Evolutionary conservation across 2,329 filamentous ascomycete species (phyloP), one percentile per base, ranked within the genome.

Genomic region (Hyphodiscus sp.): DNA sequence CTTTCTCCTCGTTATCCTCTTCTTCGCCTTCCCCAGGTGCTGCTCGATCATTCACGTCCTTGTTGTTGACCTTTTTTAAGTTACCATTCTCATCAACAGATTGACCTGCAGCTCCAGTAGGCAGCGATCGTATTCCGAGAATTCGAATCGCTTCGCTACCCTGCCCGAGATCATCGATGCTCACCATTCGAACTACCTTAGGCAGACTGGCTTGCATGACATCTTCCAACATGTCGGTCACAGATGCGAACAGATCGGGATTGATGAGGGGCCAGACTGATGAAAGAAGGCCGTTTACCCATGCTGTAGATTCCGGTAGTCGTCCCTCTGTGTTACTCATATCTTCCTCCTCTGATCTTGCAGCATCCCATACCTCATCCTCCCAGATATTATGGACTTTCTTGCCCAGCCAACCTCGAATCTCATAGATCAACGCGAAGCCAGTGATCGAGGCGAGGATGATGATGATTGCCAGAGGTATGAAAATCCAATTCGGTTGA

Each of bases 201-300:
- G 87, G 85, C 18, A 89, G 70, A 9, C 83, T 87, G 2, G 86
- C 86, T 70, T 90, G 87, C 87, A 90, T 90, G 47, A 90, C 83
- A 66, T 90, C 87, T 68, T 90, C 87, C 3, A 91, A 76, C 26
- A 81, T 86, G 62, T 90, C 86, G 0, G 82, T 78, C 1, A 89
- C 67, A 33, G 80, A 82, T 1, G 79, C 76, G 61, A 90, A 89
- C 1, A 91, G 74, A 61, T 90, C 87, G 0, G 86, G 87, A 63
- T 90, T 90, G 63, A 90, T 77, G 29, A 91, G 74, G 0, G 85
- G 85, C 87, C 87, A 90, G 5, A 89, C 76, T 1, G 85, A 80
- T 3, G 78, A 73, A 8, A 90, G 65, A 0, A 89, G 67, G 4
- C 80, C 84, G 64, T 90, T 90, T 51, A 90, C 74, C 87, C 86